Base-by-base conservation (phyloP, 352 stramenopile genomes). In the Phytophthora sojae region DNA sequence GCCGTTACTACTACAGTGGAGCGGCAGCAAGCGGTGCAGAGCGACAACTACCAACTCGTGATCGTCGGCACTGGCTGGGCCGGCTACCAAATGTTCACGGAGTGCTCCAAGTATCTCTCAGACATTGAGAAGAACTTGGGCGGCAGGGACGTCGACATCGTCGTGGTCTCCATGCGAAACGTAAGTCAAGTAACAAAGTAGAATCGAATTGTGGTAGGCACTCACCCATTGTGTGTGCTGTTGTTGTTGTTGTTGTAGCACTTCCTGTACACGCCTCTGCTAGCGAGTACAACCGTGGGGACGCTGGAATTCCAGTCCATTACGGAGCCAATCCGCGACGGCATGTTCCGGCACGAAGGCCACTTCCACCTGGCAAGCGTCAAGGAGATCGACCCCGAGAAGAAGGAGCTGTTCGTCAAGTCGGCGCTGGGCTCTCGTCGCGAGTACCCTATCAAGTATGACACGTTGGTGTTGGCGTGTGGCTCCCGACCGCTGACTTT, bases 221-320 rank as follows among this genome's bases (percentile, higher is more conserved):
- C 26, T 69, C 19, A 60, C 50, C 14, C 35, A 52, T 17, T 52
- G 19, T 14, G 1, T 52, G 14, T n/a, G n/a, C n/a, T n/a, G n/a
- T n/a, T n/a, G n/a, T n/a, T n/a, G n/a, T n/a, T 70, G 2, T 59
- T 30, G 7, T 59, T 54, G 45, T 55, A 93, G 85, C 97, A 99
- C 75, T 99, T 99, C 76, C 68, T 99, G 53, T 99, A 99, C 85
- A 99, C 97, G 25, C 97, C 97, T n/a, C 75, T 99, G 57, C 82
- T 99, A 6, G 95, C 97, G 6, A 97, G 83, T 39, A 99, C 96
- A 35, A 98, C 97, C 2, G 92, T 97, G 8, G 93, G 86, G 0
- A 99, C 97, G 23, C 84, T 99, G 26, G 97, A 99, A 83, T 99
- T 99, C 81, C 93, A 97, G 8, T 96, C 86, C 35, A 98, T 99